Conservation (phyloP, 116 monocot genomes). For the Trichopus zeylanicus region DNA sequence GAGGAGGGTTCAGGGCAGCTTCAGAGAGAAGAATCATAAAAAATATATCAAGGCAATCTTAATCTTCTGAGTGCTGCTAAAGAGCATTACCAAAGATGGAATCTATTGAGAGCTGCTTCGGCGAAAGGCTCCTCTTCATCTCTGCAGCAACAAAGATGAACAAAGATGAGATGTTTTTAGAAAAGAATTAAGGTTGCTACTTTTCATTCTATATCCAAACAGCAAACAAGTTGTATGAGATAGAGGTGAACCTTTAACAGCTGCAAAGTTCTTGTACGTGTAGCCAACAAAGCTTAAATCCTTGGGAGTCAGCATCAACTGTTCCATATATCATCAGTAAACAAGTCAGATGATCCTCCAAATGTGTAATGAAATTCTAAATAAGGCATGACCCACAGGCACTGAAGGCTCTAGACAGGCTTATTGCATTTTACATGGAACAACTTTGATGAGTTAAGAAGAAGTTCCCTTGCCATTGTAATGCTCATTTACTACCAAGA, state of each 20-base stretch:
- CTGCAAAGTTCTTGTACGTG: conserved; percentile 79
- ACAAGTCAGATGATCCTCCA: not conserved
- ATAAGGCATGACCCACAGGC: no score
- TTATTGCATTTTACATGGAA: no score
- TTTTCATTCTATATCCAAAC: no score
- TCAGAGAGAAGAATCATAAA: no score
- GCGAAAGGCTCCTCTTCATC: conserved; percentile 36
- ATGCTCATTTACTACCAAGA: no score
- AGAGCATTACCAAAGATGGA: conserved; percentile 40
- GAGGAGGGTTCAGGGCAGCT: not conserved
- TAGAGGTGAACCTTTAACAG: conserved; percentile 42
- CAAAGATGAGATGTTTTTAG: no score
- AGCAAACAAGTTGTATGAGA: not conserved
- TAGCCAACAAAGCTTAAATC: conserved; percentile 74
- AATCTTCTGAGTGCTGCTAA: not conserved
- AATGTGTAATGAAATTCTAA: not conserved
- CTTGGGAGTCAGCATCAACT: conserved; percentile 53
- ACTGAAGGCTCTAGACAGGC: no score
- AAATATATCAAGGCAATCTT: not conserved
- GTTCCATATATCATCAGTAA: not conserved
- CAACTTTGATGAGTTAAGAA: no score
- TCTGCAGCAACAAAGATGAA: conserved; percentile 12
- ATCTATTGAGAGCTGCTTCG: conserved; percentile 31
- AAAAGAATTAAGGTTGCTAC: no score
- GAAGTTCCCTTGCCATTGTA: no score